Base-by-base conservation (phyloP, 2,329 filamentous ascomycete genomes). In the Emmonsiellopsis sp. region DNA sequence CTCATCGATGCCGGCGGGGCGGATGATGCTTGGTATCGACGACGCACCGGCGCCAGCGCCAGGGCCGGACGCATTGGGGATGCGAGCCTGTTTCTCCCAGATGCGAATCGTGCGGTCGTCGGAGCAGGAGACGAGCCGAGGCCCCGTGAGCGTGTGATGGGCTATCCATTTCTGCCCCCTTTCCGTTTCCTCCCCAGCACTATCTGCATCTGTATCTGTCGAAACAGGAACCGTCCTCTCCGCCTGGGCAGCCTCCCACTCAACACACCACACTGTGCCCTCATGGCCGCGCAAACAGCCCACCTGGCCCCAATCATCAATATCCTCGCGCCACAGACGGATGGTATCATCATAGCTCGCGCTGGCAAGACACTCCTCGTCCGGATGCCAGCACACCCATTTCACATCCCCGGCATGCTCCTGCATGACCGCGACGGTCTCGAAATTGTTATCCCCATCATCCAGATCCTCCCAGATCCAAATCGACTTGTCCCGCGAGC, bases 391-490 rank as follows among this genome's bases (percentile, higher is more conserved):
- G 2, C 84, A 82, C 1, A 98, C 88, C 58, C 84, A 88, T 69
- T 98, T 98, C 60, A 98, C 91, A 71, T 98, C 93, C 21, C 88
- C 91, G 46, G 91, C 87, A 68, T 98, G 93, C 71, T 97, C 93
- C 70, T 88, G 89, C 63, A 97, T 78, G 51, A 97, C 92, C 0
- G 92, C 93, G 13, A 97, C 84, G 1, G 93, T 97, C 77, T 98
- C 93, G 75, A 91, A 97, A 67, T 97, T 93, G 68, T 95, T 92
- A 53, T 95, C 91, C 13, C 85, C 87, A 60, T 87, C 85, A 53
- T 74, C 73, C 52, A 96, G 81, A 68, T 97, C 93, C 71, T 98
- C 93, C 93, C 93, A 98, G 62, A 98, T 88, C 93, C 93, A 98
- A 14, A 97, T 88, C 13, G 83, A 87, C 74, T 97, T 97, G 68